Evolutionary conservation across 768 basidiomycete species (phyloP).

Genomic region (Rhizopogon vesiculosus): DNA sequence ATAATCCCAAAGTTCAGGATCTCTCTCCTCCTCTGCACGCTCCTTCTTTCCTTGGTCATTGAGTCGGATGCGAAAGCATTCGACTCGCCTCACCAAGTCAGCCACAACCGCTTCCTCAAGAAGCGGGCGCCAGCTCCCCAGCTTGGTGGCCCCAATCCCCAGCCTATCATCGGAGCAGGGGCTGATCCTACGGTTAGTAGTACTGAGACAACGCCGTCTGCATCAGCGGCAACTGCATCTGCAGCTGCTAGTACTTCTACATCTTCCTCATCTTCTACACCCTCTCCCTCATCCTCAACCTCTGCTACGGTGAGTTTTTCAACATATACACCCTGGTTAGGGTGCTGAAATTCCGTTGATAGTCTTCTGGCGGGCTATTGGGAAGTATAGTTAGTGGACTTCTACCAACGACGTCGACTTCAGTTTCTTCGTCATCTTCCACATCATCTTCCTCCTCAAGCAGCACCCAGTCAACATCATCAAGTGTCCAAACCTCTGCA

Average conservation of each 20-base stretch:
- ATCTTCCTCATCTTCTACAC: constrained; percentile 10
- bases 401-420: constrained; percentile 9
- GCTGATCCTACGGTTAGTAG: constrained; percentile 17
- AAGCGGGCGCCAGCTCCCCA: constrained; percentile 45
- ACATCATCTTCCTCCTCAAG: constrained; percentile 11
- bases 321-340: background rate
- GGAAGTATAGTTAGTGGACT: constrained; percentile 8
- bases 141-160: constrained; percentile 1
- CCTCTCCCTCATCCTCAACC: constrained; percentile 9
- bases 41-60: constrained; percentile 46
- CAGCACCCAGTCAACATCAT: constrained; percentile 9
- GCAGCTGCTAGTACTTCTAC: constrained; percentile 9
- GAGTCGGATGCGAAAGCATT: constrained; percentile 43
- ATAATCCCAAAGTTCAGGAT: constrained; percentile 59
- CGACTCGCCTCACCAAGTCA: constrained; percentile 43
- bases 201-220: constrained; percentile 7
- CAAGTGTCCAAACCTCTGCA: constrained; percentile 7
- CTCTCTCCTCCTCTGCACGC: constrained; percentile 60
- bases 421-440: constrained; percentile 15
- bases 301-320: constrained; percentile 15
- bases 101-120: constrained; percentile 62
- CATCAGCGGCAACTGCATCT: constrained; percentile 6
- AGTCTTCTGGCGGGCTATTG: constrained; percentile 1
- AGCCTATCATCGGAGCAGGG: constrained; percentile 30
- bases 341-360: background rate